Base-by-base conservation (phyloP, 345 rosid genomes). In the Noccaea caerulescens region DNA sequence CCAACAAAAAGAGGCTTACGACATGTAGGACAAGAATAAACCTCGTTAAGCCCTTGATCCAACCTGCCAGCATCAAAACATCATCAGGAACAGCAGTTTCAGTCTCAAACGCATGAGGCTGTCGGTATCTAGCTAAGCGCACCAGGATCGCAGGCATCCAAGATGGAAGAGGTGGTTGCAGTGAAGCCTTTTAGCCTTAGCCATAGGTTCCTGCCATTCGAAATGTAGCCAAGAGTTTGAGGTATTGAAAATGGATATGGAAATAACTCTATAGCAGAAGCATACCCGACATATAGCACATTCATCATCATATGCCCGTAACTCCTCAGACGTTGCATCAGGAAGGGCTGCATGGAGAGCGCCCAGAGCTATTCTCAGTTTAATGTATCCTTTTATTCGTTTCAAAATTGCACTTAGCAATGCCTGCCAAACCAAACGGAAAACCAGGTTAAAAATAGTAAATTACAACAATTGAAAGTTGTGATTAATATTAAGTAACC, bases 251-350 rank as follows among this genome's bases (percentile, higher is more conserved):
- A 76, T 63, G 52, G 36, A 44, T 58, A 74, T 8, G 47, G 20
- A 69, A 69, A 46, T 34, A 53, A 8, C 18, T 6, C 62, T 64
- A 63, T 39, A 12, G 53, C 44, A 41, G 33, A 66, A 68, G 66
- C 83, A 82, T 89, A 94, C 98, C 88, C 99, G 84, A 72, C 99
- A 94, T 53, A 94, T 94, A 72, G 98, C 99, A 86, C 99, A 94
- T 82, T 94, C 99, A 81, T 94, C 98, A 71, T 94, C 93, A 76
- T 85, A 94, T 69, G 89, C 86, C 42, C 68, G 84, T 66, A 94
- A 80, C 87, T 91, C 98, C 70, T 85, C 96, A 53, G 86, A 77
- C 55, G 98, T 89, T 58, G 99, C 99, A 84, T 94, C 96, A 74
- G 99, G 98, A 80, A 94, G 98, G 63, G 98, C 99, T 12, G 98